These are phyloP conservation scores for Neonectria neomacrospora DNA, from an alignment of 2,329 filamentous ascomycete genomes.

Conservation along the genomic window DNA sequence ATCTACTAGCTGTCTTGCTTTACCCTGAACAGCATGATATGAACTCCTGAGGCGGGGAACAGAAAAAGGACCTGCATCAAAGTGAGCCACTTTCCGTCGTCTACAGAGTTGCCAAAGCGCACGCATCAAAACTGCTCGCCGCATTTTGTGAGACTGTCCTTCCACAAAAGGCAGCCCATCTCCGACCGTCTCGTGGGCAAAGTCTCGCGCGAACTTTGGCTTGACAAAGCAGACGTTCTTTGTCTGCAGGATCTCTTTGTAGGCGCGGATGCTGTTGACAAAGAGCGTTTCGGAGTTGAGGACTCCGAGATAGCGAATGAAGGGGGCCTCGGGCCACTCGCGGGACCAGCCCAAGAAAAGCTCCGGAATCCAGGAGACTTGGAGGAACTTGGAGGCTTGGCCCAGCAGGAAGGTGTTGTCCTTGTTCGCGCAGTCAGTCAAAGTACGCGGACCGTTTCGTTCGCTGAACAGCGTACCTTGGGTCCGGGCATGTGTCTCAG, in stretches of 20 bases:
- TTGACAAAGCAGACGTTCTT: slow-evolving; percentile 44
- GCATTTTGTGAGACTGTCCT: slow-evolving; percentile 49
- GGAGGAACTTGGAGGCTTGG: slow-evolving; percentile 50
- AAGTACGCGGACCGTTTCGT: no score
- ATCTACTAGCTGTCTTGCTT: slow-evolving; percentile 46
- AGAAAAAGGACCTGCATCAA: slow-evolving; percentile 45
- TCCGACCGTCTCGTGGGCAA: slow-evolving; percentile 43
- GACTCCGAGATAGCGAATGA: slow-evolving; percentile 45
- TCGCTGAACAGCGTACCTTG: slow-evolving; percentile 46
- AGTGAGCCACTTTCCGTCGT: slow-evolving; percentile 12
- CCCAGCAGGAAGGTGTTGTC: slow-evolving; percentile 54
- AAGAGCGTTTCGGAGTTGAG: slow-evolving; percentile 43
- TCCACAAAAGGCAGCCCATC: slow-evolving; percentile 51
- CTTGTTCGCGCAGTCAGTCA: slow-evolving; percentile 38
- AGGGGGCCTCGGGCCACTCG: slow-evolving; percentile 42
- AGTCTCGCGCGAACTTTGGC: slow-evolving; percentile 39
- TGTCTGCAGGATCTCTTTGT: slow-evolving; percentile 43
- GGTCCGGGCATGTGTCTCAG: slow-evolving; percentile 58
- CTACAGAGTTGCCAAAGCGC: slow-evolving; percentile 2
- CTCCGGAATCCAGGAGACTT: slow-evolving; percentile 43
- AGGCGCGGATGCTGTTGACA: slow-evolving; percentile 41
- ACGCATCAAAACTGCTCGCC: slow-evolving; percentile 50
- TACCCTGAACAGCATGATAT: slow-evolving; percentile 48
- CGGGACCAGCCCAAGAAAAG: slow-evolving; percentile 46
- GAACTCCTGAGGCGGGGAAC: slow-evolving; percentile 42